phyloP scores from a whole-genome alignment of 1,139 yeast genomes.

The Hyphopichia wangnamkhiaoensis region DNA sequence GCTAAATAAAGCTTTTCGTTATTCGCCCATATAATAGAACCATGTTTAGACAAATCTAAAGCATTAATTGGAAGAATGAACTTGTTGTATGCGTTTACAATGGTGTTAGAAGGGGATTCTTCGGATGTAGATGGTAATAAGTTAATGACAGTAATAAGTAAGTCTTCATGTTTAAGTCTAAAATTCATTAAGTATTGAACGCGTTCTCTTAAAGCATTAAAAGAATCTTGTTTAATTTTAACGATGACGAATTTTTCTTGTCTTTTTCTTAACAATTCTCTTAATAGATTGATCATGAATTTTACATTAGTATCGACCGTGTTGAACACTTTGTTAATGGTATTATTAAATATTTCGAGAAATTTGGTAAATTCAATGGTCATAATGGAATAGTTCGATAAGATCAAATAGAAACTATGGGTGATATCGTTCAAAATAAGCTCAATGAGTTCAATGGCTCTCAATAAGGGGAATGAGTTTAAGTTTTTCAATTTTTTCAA shows the following conservation, averaged over 20 bases:
- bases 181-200: constrained; percentile 47
- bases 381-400: constrained; percentile 26
- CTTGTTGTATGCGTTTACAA: constrained; percentile 34
- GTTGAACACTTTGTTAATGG: constrained; percentile 19
- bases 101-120: constrained; percentile 5
- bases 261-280: constrained; percentile 76
- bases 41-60: constrained; percentile 36
- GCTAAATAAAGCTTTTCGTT: constrained; percentile 29
- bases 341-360: constrained; percentile 15
- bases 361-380: constrained; percentile 27
- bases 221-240: constrained; percentile 50
- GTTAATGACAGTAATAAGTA: constrained; percentile 41
- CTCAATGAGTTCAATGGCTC: constrained; percentile 67
- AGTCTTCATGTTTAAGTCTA: constrained; percentile 55
- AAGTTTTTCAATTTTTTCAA: constrained; percentile 59
- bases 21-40: constrained; percentile 32
- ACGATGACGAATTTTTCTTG: constrained; percentile 72
- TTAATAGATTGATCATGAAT: constrained; percentile 48
- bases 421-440: constrained; percentile 45
- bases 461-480: constrained; percentile 62
- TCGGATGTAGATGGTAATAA: constrained; percentile 13
- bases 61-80: constrained; percentile 28
- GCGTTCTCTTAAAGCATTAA: constrained; percentile 46
- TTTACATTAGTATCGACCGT: constrained; percentile 38
- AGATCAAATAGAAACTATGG: constrained; percentile 22